Evolutionary conservation across 2,329 filamentous ascomycete species (phyloP).

Genomic region (Paraconiothyrium sp.): DNA sequence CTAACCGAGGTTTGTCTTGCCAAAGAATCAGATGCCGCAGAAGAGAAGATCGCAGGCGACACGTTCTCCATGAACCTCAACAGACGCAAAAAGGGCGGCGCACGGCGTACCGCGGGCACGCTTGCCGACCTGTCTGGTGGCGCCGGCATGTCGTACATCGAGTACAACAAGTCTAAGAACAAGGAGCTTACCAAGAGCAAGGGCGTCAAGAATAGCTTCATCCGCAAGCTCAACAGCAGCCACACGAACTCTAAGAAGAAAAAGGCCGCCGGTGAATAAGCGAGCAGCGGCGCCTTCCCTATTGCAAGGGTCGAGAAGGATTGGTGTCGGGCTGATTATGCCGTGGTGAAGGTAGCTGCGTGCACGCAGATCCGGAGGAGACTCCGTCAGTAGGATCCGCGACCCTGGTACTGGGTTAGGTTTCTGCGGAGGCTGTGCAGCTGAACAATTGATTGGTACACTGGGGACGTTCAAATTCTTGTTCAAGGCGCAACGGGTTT

Average conservation of each 20-base stretch:
- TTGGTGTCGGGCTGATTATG: too few relatives aligned
- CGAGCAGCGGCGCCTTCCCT: background rate
- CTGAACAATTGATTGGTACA: background rate
- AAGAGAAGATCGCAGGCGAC: slow-evolving; percentile 75
- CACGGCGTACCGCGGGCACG: slow-evolving; percentile 82
- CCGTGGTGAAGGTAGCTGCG: background rate
- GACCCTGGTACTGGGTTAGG: background rate
- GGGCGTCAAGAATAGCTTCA: slow-evolving; percentile 54
- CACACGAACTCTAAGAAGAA: slow-evolving; percentile 22
- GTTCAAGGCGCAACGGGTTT: background rate
- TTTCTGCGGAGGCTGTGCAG: background rate
- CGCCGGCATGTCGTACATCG: slow-evolving; percentile 89
- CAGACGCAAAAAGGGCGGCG: slow-evolving; percentile 64
- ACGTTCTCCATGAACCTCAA: slow-evolving; percentile 64
- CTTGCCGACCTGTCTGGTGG: slow-evolving; percentile 88
- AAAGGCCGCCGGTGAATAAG: slow-evolving; percentile 10
- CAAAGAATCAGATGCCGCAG: slow-evolving; percentile 75
- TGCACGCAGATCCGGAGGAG: background rate
- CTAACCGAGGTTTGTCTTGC: slow-evolving; percentile 90
- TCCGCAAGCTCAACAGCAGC: slow-evolving; percentile 52
- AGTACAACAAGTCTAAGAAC: slow-evolving; percentile 58
- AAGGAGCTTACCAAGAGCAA: slow-evolving; percentile 54
- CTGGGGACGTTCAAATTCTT: background rate
- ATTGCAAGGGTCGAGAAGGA: too few relatives aligned
- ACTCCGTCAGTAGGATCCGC: background rate